Conservation (phyloP, 2,329 filamentous ascomycete genomes). For the Diaporthe citriasiana region DNA sequence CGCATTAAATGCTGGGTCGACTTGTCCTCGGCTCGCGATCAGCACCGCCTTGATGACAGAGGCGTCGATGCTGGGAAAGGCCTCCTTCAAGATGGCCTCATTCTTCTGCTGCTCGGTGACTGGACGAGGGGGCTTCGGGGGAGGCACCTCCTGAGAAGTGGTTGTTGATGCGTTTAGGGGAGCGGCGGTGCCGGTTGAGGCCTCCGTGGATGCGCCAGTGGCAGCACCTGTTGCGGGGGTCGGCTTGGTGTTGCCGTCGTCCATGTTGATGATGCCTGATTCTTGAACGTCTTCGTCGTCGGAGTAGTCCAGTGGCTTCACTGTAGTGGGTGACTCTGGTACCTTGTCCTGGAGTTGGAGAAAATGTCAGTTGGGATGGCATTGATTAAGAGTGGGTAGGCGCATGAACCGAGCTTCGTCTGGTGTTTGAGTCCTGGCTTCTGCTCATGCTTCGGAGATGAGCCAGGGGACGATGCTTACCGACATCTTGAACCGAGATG, state of each 20-base stretch:
- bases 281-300: slow-evolving; percentile 80
- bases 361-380: slow-evolving; percentile 30
- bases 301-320: slow-evolving; percentile 75
- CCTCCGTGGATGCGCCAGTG: slow-evolving; percentile 47
- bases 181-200: slow-evolving; percentile 45
- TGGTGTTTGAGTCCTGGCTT: slow-evolving; percentile 36
- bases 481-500: slow-evolving; percentile 43
- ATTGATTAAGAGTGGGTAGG: slow-evolving; percentile 21
- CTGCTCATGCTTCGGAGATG: slow-evolving; percentile 42
- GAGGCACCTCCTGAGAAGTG: slow-evolving; percentile 62
- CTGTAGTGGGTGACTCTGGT: slow-evolving; percentile 77
- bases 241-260: slow-evolving; percentile 51
- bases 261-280: slow-evolving; percentile 59
- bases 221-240: slow-evolving; percentile 44
- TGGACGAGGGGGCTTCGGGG: slow-evolving; percentile 88
- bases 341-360: slow-evolving; percentile 39
- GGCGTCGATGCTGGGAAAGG: slow-evolving; percentile 87
- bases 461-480: slow-evolving; percentile 38
- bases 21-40: slow-evolving; percentile 84
- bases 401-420: slow-evolving; percentile 42
- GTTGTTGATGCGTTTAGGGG: slow-evolving; percentile 45
- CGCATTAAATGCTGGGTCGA: slow-evolving; percentile 96
- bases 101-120: slow-evolving; percentile 86
- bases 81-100: slow-evolving; percentile 90
- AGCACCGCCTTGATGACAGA: slow-evolving; percentile 90